These are phyloP conservation scores for Penicillium corylophilum DNA, from an alignment of 2,329 filamentous ascomycete species.

Conservation along the genomic window DNA sequence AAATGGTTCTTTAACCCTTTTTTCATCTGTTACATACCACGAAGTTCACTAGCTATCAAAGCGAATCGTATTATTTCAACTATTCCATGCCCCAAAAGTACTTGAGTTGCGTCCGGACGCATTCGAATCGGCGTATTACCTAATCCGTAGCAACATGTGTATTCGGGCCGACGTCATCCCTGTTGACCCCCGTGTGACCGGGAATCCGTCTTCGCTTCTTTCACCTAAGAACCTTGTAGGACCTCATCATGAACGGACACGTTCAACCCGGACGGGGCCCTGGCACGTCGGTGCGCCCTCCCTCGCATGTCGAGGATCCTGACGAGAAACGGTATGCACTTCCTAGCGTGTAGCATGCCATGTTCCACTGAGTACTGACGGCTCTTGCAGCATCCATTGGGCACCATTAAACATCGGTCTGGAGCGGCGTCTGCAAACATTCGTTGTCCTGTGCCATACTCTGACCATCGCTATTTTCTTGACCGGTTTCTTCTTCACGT, in stretches of 20 bases:
- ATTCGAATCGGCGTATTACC: background rate
- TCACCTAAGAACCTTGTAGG: background rate
- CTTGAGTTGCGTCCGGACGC: background rate
- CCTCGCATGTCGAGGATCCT: background rate
- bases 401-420: conserved; percentile 76
- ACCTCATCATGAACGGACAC: conserved; percentile 15
- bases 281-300: background rate
- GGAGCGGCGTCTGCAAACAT: conserved; percentile 70
- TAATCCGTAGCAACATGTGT: conserved; percentile 1
- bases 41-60: background rate
- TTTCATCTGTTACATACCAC: background rate
- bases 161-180: background rate
- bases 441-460: conserved; percentile 73
- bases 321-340: conserved; percentile 16
- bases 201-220: background rate
- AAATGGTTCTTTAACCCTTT: background rate
- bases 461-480: conserved; percentile 69
- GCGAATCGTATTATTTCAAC: background rate
- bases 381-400: conserved; percentile 67
- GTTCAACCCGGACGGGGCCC: background rate
- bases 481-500: conserved; percentile 84
- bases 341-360: background rate
- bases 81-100: background rate
- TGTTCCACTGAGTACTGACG: conserved; percentile 7
- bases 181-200: background rate